These are phyloP conservation scores for Coprinellus aureogranulatus DNA, from an alignment of 768 basidiomycete species.

Conservation along the genomic window DNA sequence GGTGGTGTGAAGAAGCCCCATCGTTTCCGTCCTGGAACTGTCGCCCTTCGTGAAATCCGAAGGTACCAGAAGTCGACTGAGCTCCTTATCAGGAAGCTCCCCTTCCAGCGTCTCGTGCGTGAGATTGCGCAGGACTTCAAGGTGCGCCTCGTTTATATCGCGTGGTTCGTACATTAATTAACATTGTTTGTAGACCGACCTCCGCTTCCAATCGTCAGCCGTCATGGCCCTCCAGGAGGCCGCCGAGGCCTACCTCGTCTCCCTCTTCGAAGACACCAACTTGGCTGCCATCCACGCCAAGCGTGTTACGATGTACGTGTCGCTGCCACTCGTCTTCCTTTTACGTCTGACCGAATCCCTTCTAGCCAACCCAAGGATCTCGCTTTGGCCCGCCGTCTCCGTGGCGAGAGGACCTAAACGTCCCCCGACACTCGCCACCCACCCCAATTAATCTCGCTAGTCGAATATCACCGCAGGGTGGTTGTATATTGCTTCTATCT, in stretches of 20 bases:
- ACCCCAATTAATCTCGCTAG: not conserved
- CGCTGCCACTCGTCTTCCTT: not conserved
- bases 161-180: constrained; percentile 5
- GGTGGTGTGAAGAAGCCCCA: constrained; percentile 99
- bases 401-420: constrained; percentile 77
- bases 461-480: too few relatives aligned
- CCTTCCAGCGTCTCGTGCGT: constrained; percentile 97
- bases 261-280: constrained; percentile 86
- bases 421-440: not conserved
- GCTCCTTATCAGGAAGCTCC: constrained; percentile 98
- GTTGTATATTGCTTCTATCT: too few relatives aligned
- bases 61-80: constrained; percentile 99
- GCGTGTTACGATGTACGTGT: constrained; percentile 41
- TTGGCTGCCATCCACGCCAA: constrained; percentile 90
- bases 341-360: not conserved
- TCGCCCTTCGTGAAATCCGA: constrained; percentile 98
- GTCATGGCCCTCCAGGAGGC: constrained; percentile 94
- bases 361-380: constrained; percentile 84
- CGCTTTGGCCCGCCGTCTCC: constrained; percentile 80
- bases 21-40: constrained; percentile 94
- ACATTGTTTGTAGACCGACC: constrained; percentile 61
- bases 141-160: constrained; percentile 37
- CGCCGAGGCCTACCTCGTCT: constrained; percentile 85
- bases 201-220: constrained; percentile 95
- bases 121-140: constrained; percentile 98